phyloP scores from a whole-genome alignment of 768 basidiomycete species.

The Boletellus ananiceps region DNA sequence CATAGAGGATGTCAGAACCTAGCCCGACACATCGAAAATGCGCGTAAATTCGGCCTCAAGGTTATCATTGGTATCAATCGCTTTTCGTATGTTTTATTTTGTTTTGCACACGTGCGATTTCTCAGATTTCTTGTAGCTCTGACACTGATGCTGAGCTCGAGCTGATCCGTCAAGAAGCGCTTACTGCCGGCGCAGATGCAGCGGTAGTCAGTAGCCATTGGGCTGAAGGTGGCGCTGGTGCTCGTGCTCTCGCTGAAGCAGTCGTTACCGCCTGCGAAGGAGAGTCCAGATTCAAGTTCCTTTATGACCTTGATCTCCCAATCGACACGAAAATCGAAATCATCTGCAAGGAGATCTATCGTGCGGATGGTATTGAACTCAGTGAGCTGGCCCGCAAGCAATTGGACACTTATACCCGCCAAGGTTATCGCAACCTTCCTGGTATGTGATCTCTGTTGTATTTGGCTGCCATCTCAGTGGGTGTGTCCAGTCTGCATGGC shows the following conservation, averaged over 20 bases:
- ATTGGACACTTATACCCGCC: conserved; percentile 85
- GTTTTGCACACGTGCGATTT: neutral
- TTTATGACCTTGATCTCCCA: conserved; percentile 80
- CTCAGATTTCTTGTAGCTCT: conserved; percentile 43
- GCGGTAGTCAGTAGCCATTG: conserved; percentile 97
- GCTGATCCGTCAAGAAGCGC: conserved; percentile 74
- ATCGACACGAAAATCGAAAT: conserved; percentile 86
- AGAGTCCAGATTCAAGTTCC: conserved; percentile 83
- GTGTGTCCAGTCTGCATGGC: conserved; percentile 79
- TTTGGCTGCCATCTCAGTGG: conserved; percentile 5
- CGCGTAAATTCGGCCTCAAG: conserved; percentile 93
- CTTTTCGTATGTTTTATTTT: conserved; percentile 66
- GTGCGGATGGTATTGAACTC: conserved; percentile 85
- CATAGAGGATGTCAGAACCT: conserved; percentile 92
- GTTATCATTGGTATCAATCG: conserved; percentile 94
- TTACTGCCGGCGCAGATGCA: conserved; percentile 86
- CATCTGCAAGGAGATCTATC: conserved; percentile 90
- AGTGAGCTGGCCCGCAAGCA: conserved; percentile 82
- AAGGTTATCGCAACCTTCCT: conserved; percentile 76
- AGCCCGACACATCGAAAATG: conserved; percentile 89
- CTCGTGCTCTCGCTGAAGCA: conserved; percentile 87
- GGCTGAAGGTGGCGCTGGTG: conserved; percentile 93
- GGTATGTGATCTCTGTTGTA: conserved; percentile 45
- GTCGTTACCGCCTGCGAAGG: conserved; percentile 82
- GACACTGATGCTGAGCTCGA: conserved; percentile 88